phyloP scores from a whole-genome alignment of 2,329 filamentous ascomycete genomes.

The Lecanosticta acicola region DNA sequence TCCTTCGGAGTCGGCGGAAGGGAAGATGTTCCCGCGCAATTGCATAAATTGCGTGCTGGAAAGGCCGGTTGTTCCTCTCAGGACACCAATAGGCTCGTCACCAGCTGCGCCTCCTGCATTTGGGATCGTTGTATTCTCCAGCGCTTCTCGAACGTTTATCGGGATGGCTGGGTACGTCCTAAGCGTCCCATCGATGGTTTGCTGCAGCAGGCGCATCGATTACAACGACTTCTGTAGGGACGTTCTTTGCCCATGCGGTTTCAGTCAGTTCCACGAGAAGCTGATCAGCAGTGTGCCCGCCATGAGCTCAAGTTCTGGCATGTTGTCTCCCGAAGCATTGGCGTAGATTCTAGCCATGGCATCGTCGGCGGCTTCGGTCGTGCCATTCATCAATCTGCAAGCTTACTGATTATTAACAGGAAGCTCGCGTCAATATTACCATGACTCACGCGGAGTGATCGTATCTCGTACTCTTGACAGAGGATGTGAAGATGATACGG shows the following conservation, averaged over 20 bases:
- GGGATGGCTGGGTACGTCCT: too few relatives aligned
- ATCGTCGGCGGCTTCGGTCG: conserved; percentile 25
- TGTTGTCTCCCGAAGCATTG: conserved; percentile 19
- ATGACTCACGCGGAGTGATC: conserved; percentile 7
- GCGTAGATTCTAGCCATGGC: conserved; percentile 24
- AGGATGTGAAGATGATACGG: conserved; percentile 19
- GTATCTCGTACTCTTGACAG: not conserved
- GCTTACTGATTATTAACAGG: too few relatives aligned
- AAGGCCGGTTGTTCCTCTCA: too few relatives aligned
- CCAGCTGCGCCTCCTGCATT: too few relatives aligned
- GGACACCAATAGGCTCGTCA: too few relatives aligned
- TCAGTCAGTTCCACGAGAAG: conserved; percentile 28
- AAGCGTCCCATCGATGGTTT: too few relatives aligned
- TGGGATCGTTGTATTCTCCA: too few relatives aligned
- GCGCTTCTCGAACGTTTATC: too few relatives aligned
- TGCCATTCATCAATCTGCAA: conserved; percentile 10
- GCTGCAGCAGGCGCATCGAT: too few relatives aligned
- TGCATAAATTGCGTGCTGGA: not conserved
- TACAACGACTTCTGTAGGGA: conserved; percentile 13
- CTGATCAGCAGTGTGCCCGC: conserved; percentile 25
- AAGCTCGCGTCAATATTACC: too few relatives aligned
- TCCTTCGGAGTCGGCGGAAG: not conserved
- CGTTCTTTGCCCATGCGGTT: conserved; percentile 15
- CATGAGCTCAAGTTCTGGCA: conserved; percentile 9
- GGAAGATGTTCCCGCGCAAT: not conserved